Evolutionary conservation across 305 asterid species (phyloP), one percentile per base, ranked within the genome.

Genomic region (Withania somnifera): DNA sequence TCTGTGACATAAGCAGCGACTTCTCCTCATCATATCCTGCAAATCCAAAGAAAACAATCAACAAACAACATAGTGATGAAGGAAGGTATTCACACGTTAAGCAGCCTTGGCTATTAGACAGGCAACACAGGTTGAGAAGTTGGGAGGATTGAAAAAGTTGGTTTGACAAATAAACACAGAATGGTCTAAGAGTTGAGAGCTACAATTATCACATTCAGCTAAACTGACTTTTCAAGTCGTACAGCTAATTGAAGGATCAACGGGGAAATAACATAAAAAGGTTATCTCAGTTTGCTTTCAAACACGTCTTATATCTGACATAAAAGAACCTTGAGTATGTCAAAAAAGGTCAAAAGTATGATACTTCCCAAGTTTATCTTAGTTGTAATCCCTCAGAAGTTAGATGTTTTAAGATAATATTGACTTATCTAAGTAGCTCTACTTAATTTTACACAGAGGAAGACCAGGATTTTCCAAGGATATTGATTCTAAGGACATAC

Each of bases 1-100:
- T 84, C 52, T 83, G 88, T 34, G 88, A 86, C 85, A 86, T 78
- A 82, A 84, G 87, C 52, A 84, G 86, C 7, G 86, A 82, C 76
- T 84, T 86, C 83, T 86, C 89, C 50, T 86, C 87, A 60, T 86
- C 89, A 63, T 84, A 86, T 73, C 87, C 88, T 81, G 83, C 30
- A 64, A 75, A 75, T 30, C 45, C 45, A 75, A 83, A 34, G 28
- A 50, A 51, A 75, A 50, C 47, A 26, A 28, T 75, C 45, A 75
- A 28, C 45, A 50, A 75, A 50, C 80, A 75, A 50, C 61, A 28
- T 11, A 28, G 40, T 26, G 42, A 26, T 75, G 63, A 50, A 30
- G 42, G 63, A 50, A 30, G 42, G 61, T 15, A 51, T 17, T 17
- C 60, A 75, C 17, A 28, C 45, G 50, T 15, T 26, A 14, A 47